Conservation (phyloP, 2,329 filamentous ascomycete species). For the Botrytis aclada region DNA sequence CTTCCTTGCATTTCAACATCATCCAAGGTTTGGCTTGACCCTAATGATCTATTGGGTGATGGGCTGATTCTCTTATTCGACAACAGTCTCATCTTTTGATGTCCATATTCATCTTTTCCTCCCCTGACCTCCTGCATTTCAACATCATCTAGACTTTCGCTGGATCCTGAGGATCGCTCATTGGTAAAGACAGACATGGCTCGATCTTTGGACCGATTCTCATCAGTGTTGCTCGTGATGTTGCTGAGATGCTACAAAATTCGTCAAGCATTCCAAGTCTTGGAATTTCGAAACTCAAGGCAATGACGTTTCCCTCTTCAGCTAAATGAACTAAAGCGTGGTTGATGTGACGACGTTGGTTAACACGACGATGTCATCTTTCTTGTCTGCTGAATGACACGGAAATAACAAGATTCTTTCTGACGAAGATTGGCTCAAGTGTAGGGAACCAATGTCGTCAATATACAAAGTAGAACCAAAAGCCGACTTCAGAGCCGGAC, state of each 20-base stretch:
- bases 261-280: background rate
- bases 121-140: conserved; percentile 36
- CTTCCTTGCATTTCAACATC: conserved; percentile 34
- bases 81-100: conserved; percentile 22
- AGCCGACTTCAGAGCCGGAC: background rate
- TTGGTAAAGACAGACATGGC: conserved; percentile 25
- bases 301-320: background rate
- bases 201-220: background rate
- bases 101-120: conserved; percentile 26
- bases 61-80: conserved; percentile 14
- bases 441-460: background rate
- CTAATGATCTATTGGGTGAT: conserved; percentile 15
- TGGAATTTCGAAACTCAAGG: background rate
- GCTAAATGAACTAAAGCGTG: no score
- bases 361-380: background rate
- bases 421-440: background rate
- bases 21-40: conserved; percentile 26
- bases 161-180: conserved; percentile 18
- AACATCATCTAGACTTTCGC: conserved; percentile 28
- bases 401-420: background rate
- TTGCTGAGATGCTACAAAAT: background rate
- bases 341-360: background rate
- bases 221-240: background rate
- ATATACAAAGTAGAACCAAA: background rate
- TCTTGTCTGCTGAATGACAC: background rate